A percentile compares a stretch with the other conserved stretches of the same genome.
Conservation (phyloP, 1,284 basidiomycete genomes). For the Sphaerobolus stellatus region DNA sequence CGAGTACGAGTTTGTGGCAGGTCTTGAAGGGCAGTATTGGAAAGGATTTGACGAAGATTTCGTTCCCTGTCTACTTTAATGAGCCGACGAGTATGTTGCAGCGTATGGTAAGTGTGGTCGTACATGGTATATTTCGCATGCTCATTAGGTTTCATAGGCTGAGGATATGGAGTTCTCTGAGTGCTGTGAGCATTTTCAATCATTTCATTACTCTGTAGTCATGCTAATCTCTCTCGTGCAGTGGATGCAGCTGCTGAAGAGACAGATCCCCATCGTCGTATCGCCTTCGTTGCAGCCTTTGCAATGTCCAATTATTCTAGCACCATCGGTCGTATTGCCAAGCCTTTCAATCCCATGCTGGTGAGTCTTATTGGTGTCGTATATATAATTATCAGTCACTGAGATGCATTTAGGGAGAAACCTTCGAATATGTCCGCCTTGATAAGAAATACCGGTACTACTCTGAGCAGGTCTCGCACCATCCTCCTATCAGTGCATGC, state of each 20-base stretch:
- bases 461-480: conserved; percentile 95
- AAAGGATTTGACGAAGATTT: conserved; percentile 95
- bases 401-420: conserved; percentile 64
- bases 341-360: conserved; percentile 92
- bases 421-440: conserved; percentile 89
- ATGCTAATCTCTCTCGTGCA: conserved; percentile 27
- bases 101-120: conserved; percentile 57
- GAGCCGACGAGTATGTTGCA: conserved; percentile 96
- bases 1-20: conserved; percentile 91
- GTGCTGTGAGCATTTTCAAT: conserved; percentile 61
- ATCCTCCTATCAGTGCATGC: conserved; percentile 97
- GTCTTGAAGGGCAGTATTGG: conserved; percentile 96
- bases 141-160: conserved; percentile 44
- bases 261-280: conserved; percentile 74
- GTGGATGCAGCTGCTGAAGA: conserved; percentile 85
- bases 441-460: conserved; percentile 92
- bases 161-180: conserved; percentile 97
- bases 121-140: neutral
- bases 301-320: conserved; percentile 98
- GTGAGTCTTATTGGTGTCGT: conserved; percentile 39
- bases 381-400: conserved; percentile 22
- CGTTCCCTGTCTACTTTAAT: conserved; percentile 96
- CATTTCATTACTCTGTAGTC: neutral
- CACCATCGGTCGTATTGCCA: conserved; percentile 93
- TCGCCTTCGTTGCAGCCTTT: conserved; percentile 95